Base-by-base conservation (phyloP, 768 basidiomycete species). In the Xerocomus spinulosus region DNA sequence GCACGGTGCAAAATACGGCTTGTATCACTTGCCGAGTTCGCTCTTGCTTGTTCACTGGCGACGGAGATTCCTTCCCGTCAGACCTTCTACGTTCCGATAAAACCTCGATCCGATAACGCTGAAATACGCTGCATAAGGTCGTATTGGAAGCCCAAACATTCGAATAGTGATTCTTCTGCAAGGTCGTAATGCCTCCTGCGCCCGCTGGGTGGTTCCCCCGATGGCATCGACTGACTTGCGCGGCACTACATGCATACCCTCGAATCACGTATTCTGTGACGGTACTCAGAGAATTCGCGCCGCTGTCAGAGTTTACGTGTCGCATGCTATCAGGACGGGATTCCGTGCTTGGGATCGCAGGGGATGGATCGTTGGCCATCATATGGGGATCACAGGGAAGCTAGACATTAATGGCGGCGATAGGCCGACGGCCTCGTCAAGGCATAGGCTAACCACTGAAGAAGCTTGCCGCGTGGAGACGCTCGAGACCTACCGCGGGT, bases 221-320 rank as follows among this genome's bases (percentile, higher is more conserved):
- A 62, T 62, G 59, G 57, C 61, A 63, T 64, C 57, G 62, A 64
- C 57, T 60, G 51, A 54, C 51, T 54, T 28, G 46, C 38, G 59
- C 53, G 52, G 54, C 42, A 50, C 49, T 37, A 46, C 46, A 34
- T 26, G 14, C 49, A 47, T 50, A 64, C 62, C 62, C 64, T 64
- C 56, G 60, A 64, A 64, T 67, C 63, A 50, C 32, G 32, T 39
- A 32, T 44, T 57, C 45, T 50, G 49, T 38, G 46, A 54, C 42
- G 46, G 40, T 37, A 48, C 42, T 50, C 43, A 25, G 37, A 53
- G 54, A 62, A 59, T 43, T 48, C 44, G 35, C 58, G 53, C 57
- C 54, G 54, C 60, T 58, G 63, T 66, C 63, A 65, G 17, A 21
- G 9, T 58, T 64, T 64, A 64, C 65, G 63, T 64, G 53, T 64